Conservation (phyloP, 371 early-diverging fungal species). For the Aphelidium insulamus region DNA sequence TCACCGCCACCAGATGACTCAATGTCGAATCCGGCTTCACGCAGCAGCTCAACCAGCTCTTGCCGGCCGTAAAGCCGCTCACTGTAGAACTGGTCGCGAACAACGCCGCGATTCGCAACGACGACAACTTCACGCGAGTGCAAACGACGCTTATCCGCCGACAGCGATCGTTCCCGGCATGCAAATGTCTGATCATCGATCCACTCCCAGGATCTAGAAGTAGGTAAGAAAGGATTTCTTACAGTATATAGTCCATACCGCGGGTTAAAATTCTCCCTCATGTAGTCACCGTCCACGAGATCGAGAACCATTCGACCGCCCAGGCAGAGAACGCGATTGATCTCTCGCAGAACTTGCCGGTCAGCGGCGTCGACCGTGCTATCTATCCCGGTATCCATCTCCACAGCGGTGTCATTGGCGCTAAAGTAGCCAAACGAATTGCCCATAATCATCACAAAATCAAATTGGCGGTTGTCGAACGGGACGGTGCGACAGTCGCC, state of each 20-base stretch:
- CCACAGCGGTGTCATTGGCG: constrained; percentile 7
- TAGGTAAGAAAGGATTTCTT: too few species aligned
- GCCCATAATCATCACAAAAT: constrained; percentile 29
- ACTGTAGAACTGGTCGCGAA: constrained; percentile 37
- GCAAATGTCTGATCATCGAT: constrained; percentile 29
- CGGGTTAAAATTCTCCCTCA: constrained; percentile 21
- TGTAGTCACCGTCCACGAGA: constrained; percentile 27
- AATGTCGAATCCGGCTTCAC: constrained; percentile 10
- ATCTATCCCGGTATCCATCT: too few species aligned
- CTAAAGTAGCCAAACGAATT: constrained; percentile 36
- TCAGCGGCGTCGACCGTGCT: constrained; percentile 11
- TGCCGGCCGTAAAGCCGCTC: constrained; percentile 22
- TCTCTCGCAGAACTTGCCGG: constrained; percentile 16
- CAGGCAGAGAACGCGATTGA: constrained; percentile 16
- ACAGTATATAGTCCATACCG: too few species aligned
- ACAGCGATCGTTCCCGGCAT: constrained; percentile 31
- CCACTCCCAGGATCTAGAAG: constrained; percentile 44
- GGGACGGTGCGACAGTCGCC: constrained; percentile 35
- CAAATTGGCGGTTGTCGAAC: constrained; percentile 16
- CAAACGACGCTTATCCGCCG: constrained; percentile 19
- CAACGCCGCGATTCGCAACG: constrained; percentile 17
- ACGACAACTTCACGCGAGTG: constrained; percentile 28
- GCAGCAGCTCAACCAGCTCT: constrained; percentile 15
- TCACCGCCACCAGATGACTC: neutral
- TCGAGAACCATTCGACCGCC: constrained; percentile 25